Evolutionary conservation across 2,329 filamentous ascomycete genomes (phyloP), one percentile per base, ranked within the genome.

Genomic region (Cercospora sp.): DNA sequence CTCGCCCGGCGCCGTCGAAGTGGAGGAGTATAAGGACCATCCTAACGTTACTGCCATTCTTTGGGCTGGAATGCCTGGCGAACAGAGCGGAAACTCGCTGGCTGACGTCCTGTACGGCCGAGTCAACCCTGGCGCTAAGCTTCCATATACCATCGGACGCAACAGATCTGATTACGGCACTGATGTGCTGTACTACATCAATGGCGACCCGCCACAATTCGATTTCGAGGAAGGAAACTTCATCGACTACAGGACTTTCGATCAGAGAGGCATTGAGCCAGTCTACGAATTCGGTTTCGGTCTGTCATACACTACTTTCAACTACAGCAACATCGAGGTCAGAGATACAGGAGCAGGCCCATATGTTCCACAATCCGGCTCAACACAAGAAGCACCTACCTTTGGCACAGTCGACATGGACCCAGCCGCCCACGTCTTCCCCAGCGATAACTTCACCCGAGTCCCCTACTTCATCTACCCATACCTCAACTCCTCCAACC

Each of bases 171-270:
- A 90, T 74, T 95, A 93, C 74, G 90, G 89, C 48, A 85, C 86
- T 10, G 85, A 90, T 20, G 60, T 76, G 6, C 79, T 89, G 61
- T 89, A 90, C 79, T 77, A 86, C 75, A 86, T 90, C 39, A 93
- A 91, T 81, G 90, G 91, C 67, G 89, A 88, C 57, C 77, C 83
- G 9, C 91, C 91, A 3, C 92, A 95, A 75, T 81, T 88, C 45
- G 86, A 92, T 75, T 96, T 93, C 76, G 82, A 83, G 8, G 92
- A 95, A 79, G 92, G 92, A 16, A 84, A 90, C 60, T 92, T 93
- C 78, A 93, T 96, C 75, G 92, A 95, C 80, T 92, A 93, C 81
- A 87, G 90, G 48, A 83, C 88, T 71, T 92, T 95, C 64, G 92
- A 95, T 79, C 83, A 85, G 74, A 78, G 84, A 63, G 82, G 87